Evolutionary conservation across 768 basidiomycete species (phyloP).

Genomic region (Mycena albidolilacea): DNA sequence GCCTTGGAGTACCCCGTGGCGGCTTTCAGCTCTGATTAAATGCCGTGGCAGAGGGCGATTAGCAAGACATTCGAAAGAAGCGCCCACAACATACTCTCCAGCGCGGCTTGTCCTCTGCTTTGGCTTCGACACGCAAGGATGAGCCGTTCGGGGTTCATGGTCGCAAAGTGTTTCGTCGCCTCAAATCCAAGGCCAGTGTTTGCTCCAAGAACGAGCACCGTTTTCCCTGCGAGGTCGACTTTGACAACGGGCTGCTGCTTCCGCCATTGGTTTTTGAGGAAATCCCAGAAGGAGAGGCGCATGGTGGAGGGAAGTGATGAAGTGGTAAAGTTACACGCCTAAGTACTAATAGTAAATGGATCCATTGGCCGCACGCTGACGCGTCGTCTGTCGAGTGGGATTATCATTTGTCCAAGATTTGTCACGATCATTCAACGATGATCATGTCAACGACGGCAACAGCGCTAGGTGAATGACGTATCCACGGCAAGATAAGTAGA

Average conservation of each 20-base stretch:
- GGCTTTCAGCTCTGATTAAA: slow-evolving; percentile 41
- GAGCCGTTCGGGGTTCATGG: slow-evolving; percentile 30
- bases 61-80: not conserved
- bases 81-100: slow-evolving; percentile 3
- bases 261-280: slow-evolving; percentile 7
- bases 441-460: no score
- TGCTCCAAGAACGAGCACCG: slow-evolving; percentile 25
- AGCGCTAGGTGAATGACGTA: no score
- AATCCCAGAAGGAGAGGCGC: not conserved
- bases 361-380: no score
- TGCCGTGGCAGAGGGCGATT: not conserved
- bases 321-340: no score
- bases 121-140: slow-evolving; percentile 30
- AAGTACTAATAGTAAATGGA: no score
- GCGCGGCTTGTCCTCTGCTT: slow-evolving; percentile 21
- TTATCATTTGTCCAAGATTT: no score
- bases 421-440: no score
- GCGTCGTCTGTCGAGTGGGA: no score
- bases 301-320: not conserved
- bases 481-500: no score
- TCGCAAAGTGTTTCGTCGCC: slow-evolving; percentile 29
- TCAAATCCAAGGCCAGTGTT: slow-evolving; percentile 31
- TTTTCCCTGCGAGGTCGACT: slow-evolving; percentile 18
- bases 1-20: slow-evolving; percentile 44
- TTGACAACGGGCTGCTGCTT: slow-evolving; percentile 8